These are phyloP conservation scores for Verticillium nonalfalfae DNA, from an alignment of 2,329 filamentous ascomycete species.

Conservation along the genomic window DNA sequence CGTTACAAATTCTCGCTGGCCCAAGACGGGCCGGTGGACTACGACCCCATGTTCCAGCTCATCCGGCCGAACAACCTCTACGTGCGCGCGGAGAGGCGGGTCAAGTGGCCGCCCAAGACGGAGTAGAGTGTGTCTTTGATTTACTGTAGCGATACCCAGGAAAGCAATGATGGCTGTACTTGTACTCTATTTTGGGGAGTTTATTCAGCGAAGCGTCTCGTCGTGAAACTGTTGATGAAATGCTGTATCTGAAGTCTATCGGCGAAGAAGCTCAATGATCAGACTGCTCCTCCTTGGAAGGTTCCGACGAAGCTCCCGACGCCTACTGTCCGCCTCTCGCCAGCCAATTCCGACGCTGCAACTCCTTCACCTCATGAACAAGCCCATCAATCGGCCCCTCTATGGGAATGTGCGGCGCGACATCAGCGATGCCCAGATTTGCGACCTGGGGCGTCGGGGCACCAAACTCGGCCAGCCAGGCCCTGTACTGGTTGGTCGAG, in stretches of 20 bases:
- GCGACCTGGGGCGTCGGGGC: constrained; percentile 12
- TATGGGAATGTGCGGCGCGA: constrained; percentile 19
- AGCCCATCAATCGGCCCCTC: constrained; percentile 22
- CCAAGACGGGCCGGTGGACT: constrained; percentile 44
- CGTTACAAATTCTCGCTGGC: constrained; percentile 50
- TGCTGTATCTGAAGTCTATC: too few relatives aligned
- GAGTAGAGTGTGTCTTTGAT: neutral
- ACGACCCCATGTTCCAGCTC: constrained; percentile 54
- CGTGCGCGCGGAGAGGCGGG: constrained; percentile 39
- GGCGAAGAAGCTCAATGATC: neutral
- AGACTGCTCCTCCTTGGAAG: neutral
- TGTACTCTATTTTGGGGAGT: neutral
- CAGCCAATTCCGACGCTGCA: constrained; percentile 13
- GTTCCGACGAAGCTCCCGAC: too few relatives aligned
- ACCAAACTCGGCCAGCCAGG: constrained; percentile 21
- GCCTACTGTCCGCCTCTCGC: neutral
- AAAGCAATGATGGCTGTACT: neutral
- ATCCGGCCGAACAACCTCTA: constrained; percentile 50
- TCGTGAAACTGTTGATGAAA: too few relatives aligned
- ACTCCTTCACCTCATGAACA: constrained; percentile 19
- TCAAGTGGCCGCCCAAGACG: constrained; percentile 36
- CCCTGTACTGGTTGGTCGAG: constrained; percentile 19
- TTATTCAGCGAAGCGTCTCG: neutral
- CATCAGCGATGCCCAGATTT: constrained; percentile 19
- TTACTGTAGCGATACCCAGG: neutral